Evolutionary conservation across 345 rosid genomes (phyloP).

Genomic region (Ceriops zippeliana): DNA sequence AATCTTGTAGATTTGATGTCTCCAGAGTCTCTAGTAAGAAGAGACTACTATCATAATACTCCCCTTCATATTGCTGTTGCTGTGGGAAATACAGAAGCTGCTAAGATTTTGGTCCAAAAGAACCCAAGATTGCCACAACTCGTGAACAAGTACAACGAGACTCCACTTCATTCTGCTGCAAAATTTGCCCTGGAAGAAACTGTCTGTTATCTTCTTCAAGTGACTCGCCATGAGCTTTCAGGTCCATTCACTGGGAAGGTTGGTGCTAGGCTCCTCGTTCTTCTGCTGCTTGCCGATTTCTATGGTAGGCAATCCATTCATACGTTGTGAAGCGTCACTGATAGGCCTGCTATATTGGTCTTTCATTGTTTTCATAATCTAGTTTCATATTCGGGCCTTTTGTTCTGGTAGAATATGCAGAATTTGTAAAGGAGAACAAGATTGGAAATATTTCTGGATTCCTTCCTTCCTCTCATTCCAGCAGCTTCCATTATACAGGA

Average conservation of each 20-base stretch:
- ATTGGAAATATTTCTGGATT: no score
- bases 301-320: not conserved
- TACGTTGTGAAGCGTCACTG: not conserved
- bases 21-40: not conserved
- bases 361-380: no score
- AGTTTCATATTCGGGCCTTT: no score
- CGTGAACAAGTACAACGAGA: not conserved
- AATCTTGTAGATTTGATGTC: slow-evolving; percentile 8
- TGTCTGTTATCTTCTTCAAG: not conserved
- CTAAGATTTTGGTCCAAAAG: not conserved
- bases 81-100: slow-evolving; percentile 1
- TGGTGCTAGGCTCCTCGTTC: not conserved
- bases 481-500: no score
- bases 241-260: not conserved
- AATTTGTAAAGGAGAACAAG: no score
- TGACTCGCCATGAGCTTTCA: not conserved
- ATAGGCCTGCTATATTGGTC: not conserved
- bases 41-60: not conserved
- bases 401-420: no score
- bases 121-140: not conserved
- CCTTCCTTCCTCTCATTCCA: no score
- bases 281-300: not conserved
- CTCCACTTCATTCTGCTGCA: not conserved
- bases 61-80: slow-evolving; percentile 16
- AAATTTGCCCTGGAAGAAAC: not conserved